phyloP scores from a whole-genome alignment of 2,329 filamentous ascomycete genomes.

The Aulographum hederae region DNA sequence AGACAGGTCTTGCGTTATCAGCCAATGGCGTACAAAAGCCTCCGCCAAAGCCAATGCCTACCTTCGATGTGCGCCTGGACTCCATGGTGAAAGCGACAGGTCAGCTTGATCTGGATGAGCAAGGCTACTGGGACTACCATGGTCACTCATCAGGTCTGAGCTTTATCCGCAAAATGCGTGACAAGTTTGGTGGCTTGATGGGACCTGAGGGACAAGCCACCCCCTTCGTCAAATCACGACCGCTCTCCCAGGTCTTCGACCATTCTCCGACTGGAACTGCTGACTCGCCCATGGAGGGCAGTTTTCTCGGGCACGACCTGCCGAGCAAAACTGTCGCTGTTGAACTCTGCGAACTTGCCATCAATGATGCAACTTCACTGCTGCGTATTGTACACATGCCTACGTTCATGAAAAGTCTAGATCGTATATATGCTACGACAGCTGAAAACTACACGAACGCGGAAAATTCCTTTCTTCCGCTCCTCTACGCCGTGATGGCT shows the following conservation, averaged over 20 bases:
- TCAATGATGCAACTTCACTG: slow-evolving; percentile 43
- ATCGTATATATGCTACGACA: slow-evolving; percentile 57
- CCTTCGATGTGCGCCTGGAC: slow-evolving; percentile 57
- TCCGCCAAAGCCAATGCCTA: slow-evolving; percentile 18
- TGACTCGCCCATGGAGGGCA: slow-evolving; percentile 43
- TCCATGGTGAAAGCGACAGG: slow-evolving; percentile 93
- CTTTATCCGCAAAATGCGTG: slow-evolving; percentile 72
- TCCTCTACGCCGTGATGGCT: slow-evolving; percentile 29
- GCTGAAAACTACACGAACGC: slow-evolving; percentile 24
- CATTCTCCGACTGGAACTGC: slow-evolving; percentile 50
- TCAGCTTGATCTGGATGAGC: slow-evolving; percentile 77
- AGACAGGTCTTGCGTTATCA: not conserved
- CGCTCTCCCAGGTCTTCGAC: slow-evolving; percentile 43
- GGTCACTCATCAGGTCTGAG: slow-evolving; percentile 83
- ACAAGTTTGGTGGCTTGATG: slow-evolving; percentile 40
- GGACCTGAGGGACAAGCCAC: slow-evolving; percentile 21
- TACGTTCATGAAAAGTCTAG: slow-evolving; percentile 58
- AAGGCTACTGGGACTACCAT: slow-evolving; percentile 87
- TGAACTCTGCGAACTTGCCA: slow-evolving; percentile 37
- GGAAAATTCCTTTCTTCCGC: slow-evolving; percentile 27
- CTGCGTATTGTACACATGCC: slow-evolving; percentile 66
- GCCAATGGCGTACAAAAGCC: slow-evolving; percentile 1
- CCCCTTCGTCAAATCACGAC: slow-evolving; percentile 36
- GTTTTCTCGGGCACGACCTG: slow-evolving; percentile 38
- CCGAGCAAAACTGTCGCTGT: slow-evolving; percentile 43